Evolutionary conservation across 768 basidiomycete genomes (phyloP).

Genomic region (Mrakia frigida): DNA sequence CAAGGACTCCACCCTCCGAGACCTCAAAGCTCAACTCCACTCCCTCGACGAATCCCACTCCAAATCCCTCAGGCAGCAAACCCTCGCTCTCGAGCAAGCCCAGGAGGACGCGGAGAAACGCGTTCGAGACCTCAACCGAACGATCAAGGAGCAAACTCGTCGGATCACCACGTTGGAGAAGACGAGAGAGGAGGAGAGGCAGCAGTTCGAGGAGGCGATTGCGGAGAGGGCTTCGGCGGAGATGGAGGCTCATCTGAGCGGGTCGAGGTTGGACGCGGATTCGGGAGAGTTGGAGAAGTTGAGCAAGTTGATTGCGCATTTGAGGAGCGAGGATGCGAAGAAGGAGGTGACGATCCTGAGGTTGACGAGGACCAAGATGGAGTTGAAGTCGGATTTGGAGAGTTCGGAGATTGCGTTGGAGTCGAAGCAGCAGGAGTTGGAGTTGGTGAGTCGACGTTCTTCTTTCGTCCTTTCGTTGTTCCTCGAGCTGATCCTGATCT

Average conservation of each 20-base stretch:
- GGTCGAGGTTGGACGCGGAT: conserved; percentile 53
- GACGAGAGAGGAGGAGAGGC: conserved; percentile 51
- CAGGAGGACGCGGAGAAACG: conserved; percentile 56
- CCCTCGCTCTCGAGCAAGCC: conserved; percentile 54
- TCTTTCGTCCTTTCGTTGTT: background rate
- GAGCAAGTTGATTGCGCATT: conserved; percentile 59
- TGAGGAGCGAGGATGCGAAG: conserved; percentile 62
- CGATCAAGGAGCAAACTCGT: conserved; percentile 28
- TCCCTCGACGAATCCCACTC: conserved; percentile 56
- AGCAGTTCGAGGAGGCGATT: conserved; percentile 50
- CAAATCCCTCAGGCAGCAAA: conserved; percentile 43
- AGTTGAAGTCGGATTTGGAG: conserved; percentile 36
- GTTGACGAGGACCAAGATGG: background rate
- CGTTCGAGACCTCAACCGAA: conserved; percentile 51
- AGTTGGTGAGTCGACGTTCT: conserved; percentile 57
- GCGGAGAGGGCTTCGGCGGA: conserved; percentile 47
- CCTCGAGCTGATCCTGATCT: background rate
- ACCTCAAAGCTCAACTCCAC: conserved; percentile 50
- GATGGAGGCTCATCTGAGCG: conserved; percentile 52
- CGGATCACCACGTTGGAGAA: conserved; percentile 51
- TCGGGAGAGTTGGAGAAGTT: conserved; percentile 59
- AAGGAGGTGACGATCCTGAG: conserved; percentile 29
- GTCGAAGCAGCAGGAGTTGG: conserved; percentile 89
- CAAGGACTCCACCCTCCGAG: conserved; percentile 42
- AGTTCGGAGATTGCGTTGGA: conserved; percentile 89